Percentiles rank a stretch among this genome's conserved stretches.
phyloP scores from a whole-genome alignment of 2,329 filamentous ascomycete genomes.

The Xylaria sp. region DNA sequence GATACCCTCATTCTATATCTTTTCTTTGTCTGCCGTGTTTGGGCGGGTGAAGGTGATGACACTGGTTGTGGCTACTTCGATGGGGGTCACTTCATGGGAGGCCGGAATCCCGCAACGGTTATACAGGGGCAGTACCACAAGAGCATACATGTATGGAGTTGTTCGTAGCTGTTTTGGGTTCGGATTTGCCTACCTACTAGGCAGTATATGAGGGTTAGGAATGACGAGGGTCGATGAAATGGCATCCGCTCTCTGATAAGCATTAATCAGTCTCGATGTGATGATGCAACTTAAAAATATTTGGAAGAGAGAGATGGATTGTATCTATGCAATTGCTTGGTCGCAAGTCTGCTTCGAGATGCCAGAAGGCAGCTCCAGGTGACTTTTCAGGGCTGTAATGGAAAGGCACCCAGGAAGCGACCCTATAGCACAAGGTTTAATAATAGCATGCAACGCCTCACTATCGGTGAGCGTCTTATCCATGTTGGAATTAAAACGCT shows the following conservation, averaged over 20 bases:
- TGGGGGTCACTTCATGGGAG: slow-evolving; percentile 3
- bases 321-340: slow-evolving; percentile 10
- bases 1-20: slow-evolving; percentile 37
- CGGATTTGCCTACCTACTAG: slow-evolving; percentile 6
- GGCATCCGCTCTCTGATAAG: not conserved
- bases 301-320: not conserved
- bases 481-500: slow-evolving; percentile 11
- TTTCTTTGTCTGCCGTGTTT: slow-evolving; percentile 1
- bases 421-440: slow-evolving; percentile 4
- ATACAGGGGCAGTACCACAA: slow-evolving; percentile 16
- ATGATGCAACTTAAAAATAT: slow-evolving; percentile 21
- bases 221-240: slow-evolving; percentile 27
- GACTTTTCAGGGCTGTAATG: slow-evolving; percentile 16
- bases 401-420: not conserved
- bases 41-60: slow-evolving; percentile 17
- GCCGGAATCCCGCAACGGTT: slow-evolving; percentile 13
- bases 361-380: slow-evolving; percentile 21
- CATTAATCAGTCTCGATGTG: slow-evolving; percentile 18
- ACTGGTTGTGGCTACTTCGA: slow-evolving; percentile 14
- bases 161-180: slow-evolving; percentile 23
- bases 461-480: not conserved
- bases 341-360: not conserved
- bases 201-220: slow-evolving; percentile 25
- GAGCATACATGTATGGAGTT: slow-evolving; percentile 36
- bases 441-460: slow-evolving; percentile 4